A percentile compares a stretch with the other conserved stretches of the same genome.
phyloP scores from a whole-genome alignment of 805 yeast species.

The Ogataea ramenticola region DNA sequence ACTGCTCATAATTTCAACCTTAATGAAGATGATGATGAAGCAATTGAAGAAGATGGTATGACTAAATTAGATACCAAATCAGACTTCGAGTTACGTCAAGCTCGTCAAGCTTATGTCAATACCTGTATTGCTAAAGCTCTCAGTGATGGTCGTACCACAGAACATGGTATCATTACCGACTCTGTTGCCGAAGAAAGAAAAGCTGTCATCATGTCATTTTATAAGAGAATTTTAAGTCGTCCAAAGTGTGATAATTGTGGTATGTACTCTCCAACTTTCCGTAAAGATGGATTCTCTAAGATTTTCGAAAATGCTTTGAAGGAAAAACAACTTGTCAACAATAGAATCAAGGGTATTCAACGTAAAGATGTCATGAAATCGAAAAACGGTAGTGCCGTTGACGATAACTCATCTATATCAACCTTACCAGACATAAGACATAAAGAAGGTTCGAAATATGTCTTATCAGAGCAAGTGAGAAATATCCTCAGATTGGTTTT shows the following conservation, averaged over 20 bases:
- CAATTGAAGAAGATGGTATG: constrained; percentile 37
- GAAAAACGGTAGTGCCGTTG: constrained; percentile 16
- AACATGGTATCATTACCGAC: constrained; percentile 70
- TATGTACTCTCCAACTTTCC: constrained; percentile 87
- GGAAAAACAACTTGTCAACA: constrained; percentile 75
- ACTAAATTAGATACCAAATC: constrained; percentile 17
- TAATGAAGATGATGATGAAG: constrained; percentile 40
- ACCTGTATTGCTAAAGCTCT: constrained; percentile 66
- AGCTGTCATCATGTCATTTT: constrained; percentile 58
- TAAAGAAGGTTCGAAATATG: constrained; percentile 73
- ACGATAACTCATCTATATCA: constrained; percentile 12
- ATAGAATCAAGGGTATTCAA: constrained; percentile 70
- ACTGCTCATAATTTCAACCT: constrained; percentile 27
- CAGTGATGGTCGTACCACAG: constrained; percentile 64
- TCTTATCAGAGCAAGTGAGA: constrained; percentile 81
- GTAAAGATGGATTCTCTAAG: constrained; percentile 93
- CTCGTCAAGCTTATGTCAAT: constrained; percentile 66
- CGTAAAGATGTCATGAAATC: constrained; percentile 65
- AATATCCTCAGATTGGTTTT: constrained; percentile 72
- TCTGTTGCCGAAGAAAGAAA: constrained; percentile 86
- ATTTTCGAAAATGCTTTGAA: constrained; percentile 81
- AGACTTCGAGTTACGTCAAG: constrained; percentile 38
- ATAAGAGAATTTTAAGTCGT: constrained; percentile 63
- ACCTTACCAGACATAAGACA: constrained; percentile 47
- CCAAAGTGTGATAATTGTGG: constrained; percentile 94